A percentile compares a stretch with the other conserved stretches of the same genome.
These are phyloP conservation scores for Auricularia cornea DNA, from an alignment of 768 basidiomycete species.

Conservation along the genomic window DNA sequence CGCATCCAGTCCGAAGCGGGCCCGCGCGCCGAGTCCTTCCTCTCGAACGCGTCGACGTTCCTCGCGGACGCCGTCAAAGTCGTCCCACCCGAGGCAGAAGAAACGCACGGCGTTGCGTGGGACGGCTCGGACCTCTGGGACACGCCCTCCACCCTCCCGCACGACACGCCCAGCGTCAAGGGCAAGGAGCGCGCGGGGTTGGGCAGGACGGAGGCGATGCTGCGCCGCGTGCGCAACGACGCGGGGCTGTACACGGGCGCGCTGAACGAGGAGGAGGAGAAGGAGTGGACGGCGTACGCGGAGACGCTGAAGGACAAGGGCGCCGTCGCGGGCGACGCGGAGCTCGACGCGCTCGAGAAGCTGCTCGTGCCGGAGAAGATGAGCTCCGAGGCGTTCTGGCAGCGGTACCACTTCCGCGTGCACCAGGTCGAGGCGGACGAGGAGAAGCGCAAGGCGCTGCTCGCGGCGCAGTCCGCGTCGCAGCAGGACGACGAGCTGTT, in stretches of 20 bases:
- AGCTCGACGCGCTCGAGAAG: constrained; percentile 44
- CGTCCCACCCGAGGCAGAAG: constrained; percentile 55
- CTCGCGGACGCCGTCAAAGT: constrained; percentile 87
- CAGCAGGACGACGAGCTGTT: constrained; percentile 77
- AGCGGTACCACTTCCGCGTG: constrained; percentile 81
- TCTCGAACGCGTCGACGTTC: constrained; percentile 23
- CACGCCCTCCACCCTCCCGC: constrained; percentile 38
- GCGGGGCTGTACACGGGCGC: constrained; percentile 68
- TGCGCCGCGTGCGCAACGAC: constrained; percentile 66
- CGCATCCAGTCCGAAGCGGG: constrained; percentile 71
- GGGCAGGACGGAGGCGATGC: constrained; percentile 67
- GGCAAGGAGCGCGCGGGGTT: constrained; percentile 46
- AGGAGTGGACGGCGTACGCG: constrained; percentile 44
- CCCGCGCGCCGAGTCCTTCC: background rate
- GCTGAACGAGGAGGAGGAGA: constrained; percentile 55
- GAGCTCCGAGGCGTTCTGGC: constrained; percentile 68
- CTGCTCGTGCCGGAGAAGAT: constrained; percentile 61
- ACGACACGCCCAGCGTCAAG: constrained; percentile 17
- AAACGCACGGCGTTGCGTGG: constrained; percentile 48
- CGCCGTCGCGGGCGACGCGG: constrained; percentile 36
- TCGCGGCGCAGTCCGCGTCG: constrained; percentile 36
- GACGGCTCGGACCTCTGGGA: constrained; percentile 86
- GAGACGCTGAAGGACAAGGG: constrained; percentile 48
- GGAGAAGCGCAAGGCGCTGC: constrained; percentile 64
- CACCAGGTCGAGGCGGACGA: constrained; percentile 76